A percentile compares a stretch with the other conserved stretches of the same genome.
phyloP scores from a whole-genome alignment of 202 grass and related monocot species.

The Musa balbisiana region DNA sequence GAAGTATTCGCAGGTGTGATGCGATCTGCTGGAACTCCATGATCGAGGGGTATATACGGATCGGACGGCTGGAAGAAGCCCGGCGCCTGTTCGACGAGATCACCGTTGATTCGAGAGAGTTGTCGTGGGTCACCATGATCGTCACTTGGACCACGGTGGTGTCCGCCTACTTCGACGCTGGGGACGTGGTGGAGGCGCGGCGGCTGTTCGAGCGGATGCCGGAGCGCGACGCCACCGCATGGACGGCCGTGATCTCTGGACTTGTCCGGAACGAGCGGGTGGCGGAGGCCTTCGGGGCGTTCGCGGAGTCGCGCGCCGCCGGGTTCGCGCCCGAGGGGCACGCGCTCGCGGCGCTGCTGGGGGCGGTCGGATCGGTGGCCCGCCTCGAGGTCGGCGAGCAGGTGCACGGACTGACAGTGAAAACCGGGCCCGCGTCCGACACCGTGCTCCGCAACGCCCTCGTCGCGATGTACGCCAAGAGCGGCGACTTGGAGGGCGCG shows the following conservation, averaged over 20 bases:
- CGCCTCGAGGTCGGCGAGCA: constrained; percentile 17
- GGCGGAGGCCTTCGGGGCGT: not conserved
- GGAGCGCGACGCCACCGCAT: constrained; percentile 15
- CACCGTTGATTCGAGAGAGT: not conserved
- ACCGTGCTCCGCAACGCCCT: constrained; percentile 14
- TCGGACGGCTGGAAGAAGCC: constrained; percentile 14
- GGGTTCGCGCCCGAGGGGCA: not conserved
- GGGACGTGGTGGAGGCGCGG: not conserved
- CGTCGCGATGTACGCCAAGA: constrained; percentile 16
- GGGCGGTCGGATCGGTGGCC: constrained; percentile 9
- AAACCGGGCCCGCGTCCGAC: not conserved
- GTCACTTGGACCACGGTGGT: constrained; percentile 15
- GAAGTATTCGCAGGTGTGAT: not conserved
- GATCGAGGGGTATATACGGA: constrained; percentile 10
- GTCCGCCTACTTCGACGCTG: constrained; percentile 11
- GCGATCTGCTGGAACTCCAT: constrained; percentile 18
- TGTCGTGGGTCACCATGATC: constrained; percentile 20
- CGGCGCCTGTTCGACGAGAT: constrained; percentile 14
- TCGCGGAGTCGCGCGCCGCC: not conserved
- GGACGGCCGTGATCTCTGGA: constrained; percentile 11
- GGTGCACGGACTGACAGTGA: constrained; percentile 1
- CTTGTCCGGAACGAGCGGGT: constrained; percentile 10
- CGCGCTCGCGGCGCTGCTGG: constrained; percentile 3
- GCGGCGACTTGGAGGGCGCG: constrained; percentile 15
- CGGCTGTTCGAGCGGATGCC: constrained; percentile 15